phyloP scores from a whole-genome alignment of 2,329 filamentous ascomycete species.

The Berkeleyomyces rouxiae region DNA sequence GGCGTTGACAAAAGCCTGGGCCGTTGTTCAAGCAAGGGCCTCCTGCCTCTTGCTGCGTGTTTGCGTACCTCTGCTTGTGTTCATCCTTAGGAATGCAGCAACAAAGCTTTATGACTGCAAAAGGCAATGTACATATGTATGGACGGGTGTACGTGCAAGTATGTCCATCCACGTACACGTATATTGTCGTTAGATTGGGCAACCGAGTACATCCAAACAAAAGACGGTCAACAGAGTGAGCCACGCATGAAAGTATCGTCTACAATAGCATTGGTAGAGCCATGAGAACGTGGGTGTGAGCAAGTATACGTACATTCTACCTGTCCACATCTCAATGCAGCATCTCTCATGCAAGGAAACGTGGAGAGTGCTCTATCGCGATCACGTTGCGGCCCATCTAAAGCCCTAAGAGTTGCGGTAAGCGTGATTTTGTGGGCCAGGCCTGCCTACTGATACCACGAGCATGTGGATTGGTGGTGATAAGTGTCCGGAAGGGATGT shows the following conservation, averaged over 20 bases:
- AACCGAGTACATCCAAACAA: neutral
- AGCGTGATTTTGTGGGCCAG: neutral
- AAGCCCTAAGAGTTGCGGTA: neutral
- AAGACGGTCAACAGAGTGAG: neutral
- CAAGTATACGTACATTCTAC: neutral
- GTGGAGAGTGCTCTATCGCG: neutral
- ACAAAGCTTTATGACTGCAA: neutral
- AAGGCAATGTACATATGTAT: neutral
- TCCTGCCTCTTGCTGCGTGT: too few species aligned
- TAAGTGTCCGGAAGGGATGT: neutral
- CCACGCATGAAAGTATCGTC: neutral
- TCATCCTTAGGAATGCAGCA: too few species aligned
- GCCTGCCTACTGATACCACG: neutral
- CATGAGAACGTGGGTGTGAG: neutral
- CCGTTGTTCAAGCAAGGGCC: too few species aligned
- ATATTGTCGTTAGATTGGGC: neutral
- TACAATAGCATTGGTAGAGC: neutral
- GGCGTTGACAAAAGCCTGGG: too few species aligned
- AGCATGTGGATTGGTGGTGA: neutral
- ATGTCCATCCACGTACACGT: neutral
- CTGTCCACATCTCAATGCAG: neutral
- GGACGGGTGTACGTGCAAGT: too few species aligned
- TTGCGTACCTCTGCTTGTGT: too few species aligned
- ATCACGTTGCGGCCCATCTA: neutral
- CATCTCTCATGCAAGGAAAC: neutral